Base-by-base conservation (phyloP, 495 filamentous ascomycete species). In the Aspergillus haitiensis region DNA sequence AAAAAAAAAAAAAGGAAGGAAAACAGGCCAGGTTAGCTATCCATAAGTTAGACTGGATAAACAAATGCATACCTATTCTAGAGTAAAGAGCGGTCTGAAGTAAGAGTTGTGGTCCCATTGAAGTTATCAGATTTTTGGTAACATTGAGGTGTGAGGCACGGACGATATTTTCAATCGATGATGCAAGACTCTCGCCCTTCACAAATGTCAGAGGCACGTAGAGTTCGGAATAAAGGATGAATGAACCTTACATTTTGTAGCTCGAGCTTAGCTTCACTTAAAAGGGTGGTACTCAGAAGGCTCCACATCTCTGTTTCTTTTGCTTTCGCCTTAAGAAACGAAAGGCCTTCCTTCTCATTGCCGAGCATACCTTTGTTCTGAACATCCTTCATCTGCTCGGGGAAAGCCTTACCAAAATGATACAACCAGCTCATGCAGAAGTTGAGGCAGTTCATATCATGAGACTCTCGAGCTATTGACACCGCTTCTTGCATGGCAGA, bases 401-500 rank as follows among this genome's bases (percentile, higher is more conserved):
- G 92, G 69, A 95, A 92, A 0, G 89, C 84, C 66, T 91, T 88
- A 33, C 88, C 87, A 64, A 98, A 93, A 69, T 97, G 93, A 70
- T 95, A 94, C n/a, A 98, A 80, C 95, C 94, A 98, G 70, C 91
- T 96, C 63, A 98, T 83, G 46, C 91, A 90, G 74, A 96, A 97
- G 72, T 97, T 98, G 39, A 98, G 78, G 68, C 95, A 98, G 7
- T 82, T 85, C 81, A 89, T 90, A 64, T 98, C 94, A 58, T 91
- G 86, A 64, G 94, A 94, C 72, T 98, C 94, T 56, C 93, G 80
- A 0, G 94, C 94, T 33, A 91, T 93, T 0, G 91, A 86, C 12
- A 98, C 90, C 3, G 92, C 91, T 71, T 98, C 94, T 59, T 92
- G 83, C 86, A 98, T 95, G 3, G 92, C 91, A 7, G 88, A 86